Base-by-base conservation (phyloP, 306 rosid species). In the Medicago arabica region DNA sequence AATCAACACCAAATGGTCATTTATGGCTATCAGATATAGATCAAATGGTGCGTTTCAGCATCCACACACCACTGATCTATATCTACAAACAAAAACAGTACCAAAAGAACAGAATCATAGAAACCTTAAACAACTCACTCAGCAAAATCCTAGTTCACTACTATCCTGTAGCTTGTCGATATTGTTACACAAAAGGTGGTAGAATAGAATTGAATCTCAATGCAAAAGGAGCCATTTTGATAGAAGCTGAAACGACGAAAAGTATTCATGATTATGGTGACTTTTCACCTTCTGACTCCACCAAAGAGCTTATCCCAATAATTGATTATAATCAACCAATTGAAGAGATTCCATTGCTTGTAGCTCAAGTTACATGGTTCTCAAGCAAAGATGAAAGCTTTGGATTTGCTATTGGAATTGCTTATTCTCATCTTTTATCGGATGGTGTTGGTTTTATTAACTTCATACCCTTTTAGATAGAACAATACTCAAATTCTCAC, bases 161-260 rank as follows among this genome's bases (percentile, higher is more conserved):
- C 23, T 75, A 81, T 9, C 85, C 81, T 5, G 4, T 81, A 0
- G 85, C 81, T 13, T 81, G 85, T 19, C 21, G 78, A 31, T 44
- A 70, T 13, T 17, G 15, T 4, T 14, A 55, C 13, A 15, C 31
- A 6, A n/a, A 23, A 76, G 39, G 17, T 2, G 75, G 50, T 4
- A 15, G 71, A 54, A 0, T 55, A 3, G 75, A 63, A 65, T 3
- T 76, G 31, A 16, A 31, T 7, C 78, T 76, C 18, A 76, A 71
- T 4, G 51, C 75, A 2, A 76, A 58, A 41, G 85, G 85, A 12
- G 81, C 8, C 0, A 4, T 36, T 1, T 43, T 81, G 7, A 0
- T 21, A 0, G 78, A 76, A 65, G 81, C 78, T 15, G 55, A 76
- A 53, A 51, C 75, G 1, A 0, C 67, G 4, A 47, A 65, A 38